A percentile compares a stretch with the other conserved stretches of the same genome.
These are phyloP conservation scores for Brassica nigra DNA, from an alignment of 345 rosid species.

Conservation along the genomic window DNA sequence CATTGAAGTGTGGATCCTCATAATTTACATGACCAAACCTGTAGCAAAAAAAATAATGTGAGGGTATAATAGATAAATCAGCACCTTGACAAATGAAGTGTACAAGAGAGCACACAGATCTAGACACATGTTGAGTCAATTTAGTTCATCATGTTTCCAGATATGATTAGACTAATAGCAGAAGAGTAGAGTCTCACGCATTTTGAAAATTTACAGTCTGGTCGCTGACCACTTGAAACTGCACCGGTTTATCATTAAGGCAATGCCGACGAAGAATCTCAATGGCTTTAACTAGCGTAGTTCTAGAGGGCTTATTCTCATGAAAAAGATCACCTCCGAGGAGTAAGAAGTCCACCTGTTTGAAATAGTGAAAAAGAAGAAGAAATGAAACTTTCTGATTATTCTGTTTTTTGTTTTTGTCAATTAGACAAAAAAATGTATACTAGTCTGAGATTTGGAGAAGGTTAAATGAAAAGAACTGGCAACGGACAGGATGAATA, in stretches of 20 bases:
- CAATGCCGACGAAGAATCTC: conserved; percentile 97
- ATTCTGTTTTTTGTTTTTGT: too few relatives aligned
- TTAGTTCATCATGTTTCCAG: not conserved
- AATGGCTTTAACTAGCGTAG: conserved; percentile 88
- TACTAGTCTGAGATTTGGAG: not conserved
- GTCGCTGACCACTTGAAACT: conserved; percentile 98
- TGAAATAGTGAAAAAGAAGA: conserved; percentile 3
- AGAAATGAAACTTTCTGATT: not conserved
- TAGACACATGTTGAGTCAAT: conserved; percentile 12
- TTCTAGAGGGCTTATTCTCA: conserved; percentile 97
- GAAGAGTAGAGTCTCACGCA: conserved; percentile 49
- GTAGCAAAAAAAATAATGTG: conserved; percentile 34
- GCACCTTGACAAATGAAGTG: conserved; percentile 13
- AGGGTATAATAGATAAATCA: conserved; percentile 17
- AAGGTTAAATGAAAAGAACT: conserved; percentile 5
- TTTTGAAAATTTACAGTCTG: conserved; percentile 91
- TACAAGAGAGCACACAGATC: not conserved
- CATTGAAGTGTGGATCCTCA: conserved; percentile 98
- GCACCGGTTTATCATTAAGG: conserved; percentile 85
- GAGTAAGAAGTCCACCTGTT: conserved; percentile 88
- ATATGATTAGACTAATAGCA: conserved; percentile 13
- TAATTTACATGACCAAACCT: conserved; percentile 98
- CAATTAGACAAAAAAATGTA: too few relatives aligned
- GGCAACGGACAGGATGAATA: conserved; percentile 1
- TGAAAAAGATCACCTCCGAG: conserved; percentile 99